These are phyloP conservation scores for Cladophialophora psammophila DNA, from an alignment of 2,329 filamentous ascomycete genomes.

Conservation along the genomic window DNA sequence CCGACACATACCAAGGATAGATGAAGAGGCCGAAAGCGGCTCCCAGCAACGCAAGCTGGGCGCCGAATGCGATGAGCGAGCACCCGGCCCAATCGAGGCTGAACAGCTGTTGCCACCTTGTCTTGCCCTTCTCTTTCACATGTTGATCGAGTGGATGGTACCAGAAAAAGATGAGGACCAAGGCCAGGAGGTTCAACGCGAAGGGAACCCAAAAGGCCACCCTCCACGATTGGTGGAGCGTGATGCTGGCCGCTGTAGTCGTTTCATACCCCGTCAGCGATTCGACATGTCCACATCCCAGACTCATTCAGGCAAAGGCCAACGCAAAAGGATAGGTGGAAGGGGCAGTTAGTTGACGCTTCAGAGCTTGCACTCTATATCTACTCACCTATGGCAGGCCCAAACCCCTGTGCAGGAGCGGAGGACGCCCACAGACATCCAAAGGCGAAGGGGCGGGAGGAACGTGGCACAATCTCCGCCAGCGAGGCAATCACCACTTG, in stretches of 20 bases:
- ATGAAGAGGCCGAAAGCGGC: neutral
- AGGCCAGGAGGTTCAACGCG: slow-evolving; percentile 1
- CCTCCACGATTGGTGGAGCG: neutral
- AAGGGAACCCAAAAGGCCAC: slow-evolving; percentile 3
- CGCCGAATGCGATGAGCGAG: neutral
- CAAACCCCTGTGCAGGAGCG: slow-evolving; percentile 5
- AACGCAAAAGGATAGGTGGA: no score
- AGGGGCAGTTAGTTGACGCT: no score
- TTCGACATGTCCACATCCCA: neutral
- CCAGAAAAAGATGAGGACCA: neutral
- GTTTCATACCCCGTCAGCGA: neutral
- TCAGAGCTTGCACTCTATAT: no score
- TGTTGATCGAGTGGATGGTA: no score
- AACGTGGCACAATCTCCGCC: neutral
- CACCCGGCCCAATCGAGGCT: neutral
- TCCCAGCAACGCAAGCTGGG: neutral
- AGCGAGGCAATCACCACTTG: slow-evolving; percentile 5
- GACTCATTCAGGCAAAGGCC: no score
- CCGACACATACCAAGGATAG: neutral
- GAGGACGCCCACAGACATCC: slow-evolving; percentile 7
- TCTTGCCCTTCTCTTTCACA: slow-evolving; percentile 3
- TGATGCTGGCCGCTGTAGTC: slow-evolving; percentile 2
- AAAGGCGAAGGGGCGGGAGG: neutral
- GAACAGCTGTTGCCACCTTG: neutral
- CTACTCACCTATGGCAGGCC: neutral